Conservation (phyloP, 495 filamentous ascomycete genomes). For the Amniculicola lignicola region DNA sequence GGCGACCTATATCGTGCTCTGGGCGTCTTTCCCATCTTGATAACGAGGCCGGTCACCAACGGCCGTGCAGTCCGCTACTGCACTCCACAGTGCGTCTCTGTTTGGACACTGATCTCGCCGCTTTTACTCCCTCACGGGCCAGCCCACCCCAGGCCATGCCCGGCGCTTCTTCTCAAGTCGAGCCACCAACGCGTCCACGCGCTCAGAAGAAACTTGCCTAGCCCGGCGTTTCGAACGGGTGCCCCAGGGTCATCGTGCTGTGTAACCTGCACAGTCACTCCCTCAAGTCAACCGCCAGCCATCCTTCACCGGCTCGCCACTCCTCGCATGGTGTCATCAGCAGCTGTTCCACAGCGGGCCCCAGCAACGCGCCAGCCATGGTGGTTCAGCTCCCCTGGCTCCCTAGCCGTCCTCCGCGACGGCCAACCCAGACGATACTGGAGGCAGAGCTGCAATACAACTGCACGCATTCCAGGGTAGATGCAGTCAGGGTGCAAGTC, state of each 20-base stretch:
- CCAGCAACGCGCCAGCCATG: not conserved
- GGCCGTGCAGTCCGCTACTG: slow-evolving; percentile 18
- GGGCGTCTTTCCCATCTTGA: not conserved
- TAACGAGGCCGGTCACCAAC: not conserved
- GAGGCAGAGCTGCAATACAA: not conserved
- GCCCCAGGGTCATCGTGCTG: not conserved
- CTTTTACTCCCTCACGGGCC: not conserved
- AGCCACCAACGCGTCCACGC: slow-evolving; percentile 7
- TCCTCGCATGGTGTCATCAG: not conserved
- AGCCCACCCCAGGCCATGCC: not conserved
- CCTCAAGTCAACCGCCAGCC: not conserved
- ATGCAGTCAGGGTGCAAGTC: not conserved
- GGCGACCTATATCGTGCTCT: not conserved
- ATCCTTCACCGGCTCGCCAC: not conserved
- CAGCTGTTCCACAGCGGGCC: not conserved
- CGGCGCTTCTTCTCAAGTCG: not conserved
- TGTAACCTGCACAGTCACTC: not conserved
- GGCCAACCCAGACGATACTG: not conserved
- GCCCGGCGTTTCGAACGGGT: not conserved
- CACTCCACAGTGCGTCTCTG: slow-evolving; percentile 3
- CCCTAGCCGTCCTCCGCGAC: not conserved
- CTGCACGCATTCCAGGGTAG: not conserved
- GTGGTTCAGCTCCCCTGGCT: not conserved
- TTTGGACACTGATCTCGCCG: not conserved
- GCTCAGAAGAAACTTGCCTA: not conserved